Evolutionary conservation across 31 red algal genomes (phyloP), one percentile per base, ranked within the genome.

Genomic region (Endocladia muricata): DNA sequence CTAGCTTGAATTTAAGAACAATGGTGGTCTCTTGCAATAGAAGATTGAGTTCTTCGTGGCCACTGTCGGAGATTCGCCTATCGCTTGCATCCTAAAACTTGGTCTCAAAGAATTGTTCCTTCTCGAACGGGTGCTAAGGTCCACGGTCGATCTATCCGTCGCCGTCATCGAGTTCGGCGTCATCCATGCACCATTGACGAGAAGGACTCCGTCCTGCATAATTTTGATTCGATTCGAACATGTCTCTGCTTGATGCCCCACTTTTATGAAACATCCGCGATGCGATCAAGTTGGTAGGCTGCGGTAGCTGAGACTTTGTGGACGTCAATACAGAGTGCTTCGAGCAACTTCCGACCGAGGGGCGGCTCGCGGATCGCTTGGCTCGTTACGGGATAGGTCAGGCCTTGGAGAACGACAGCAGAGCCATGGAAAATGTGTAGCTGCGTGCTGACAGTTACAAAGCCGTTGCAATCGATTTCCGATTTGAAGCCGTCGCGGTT

Each of bases 361-460:
- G 57, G 1, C 13, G 67, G 78, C 8, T 82, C 78, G 4, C 66
- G 41, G 29, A 82, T 43, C 23, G 19, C 57, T 37, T 82, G 62
- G 9, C 30, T 19, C 3, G 44, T 82, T 23, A 82, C n/a, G 7
- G 58, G 41, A 41, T 47, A 82, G 19, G 0, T 0, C n/a, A 82
- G 44, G 41, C 66, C 48, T 4, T 67, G 78, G 3, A 82, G 0
- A 2, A 9, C 60, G 15, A 82, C 19, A 17, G 64, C 66, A 4
- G 66, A 56, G 7, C 65, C 65, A 36, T 82, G 66, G 0, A 35
- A 9, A 37, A 72, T 82, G 42, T 82, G 78, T 17, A 71, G 42
- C 31, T 82, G 1, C 2, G 66, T 82, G 37, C 72, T 44, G 11
- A 72, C 58, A 21, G 49, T 82, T 19, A 57, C 32, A 2, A 28